Base-by-base conservation (phyloP, 495 filamentous ascomycete species). In the Hypoxylon perforatum region DNA sequence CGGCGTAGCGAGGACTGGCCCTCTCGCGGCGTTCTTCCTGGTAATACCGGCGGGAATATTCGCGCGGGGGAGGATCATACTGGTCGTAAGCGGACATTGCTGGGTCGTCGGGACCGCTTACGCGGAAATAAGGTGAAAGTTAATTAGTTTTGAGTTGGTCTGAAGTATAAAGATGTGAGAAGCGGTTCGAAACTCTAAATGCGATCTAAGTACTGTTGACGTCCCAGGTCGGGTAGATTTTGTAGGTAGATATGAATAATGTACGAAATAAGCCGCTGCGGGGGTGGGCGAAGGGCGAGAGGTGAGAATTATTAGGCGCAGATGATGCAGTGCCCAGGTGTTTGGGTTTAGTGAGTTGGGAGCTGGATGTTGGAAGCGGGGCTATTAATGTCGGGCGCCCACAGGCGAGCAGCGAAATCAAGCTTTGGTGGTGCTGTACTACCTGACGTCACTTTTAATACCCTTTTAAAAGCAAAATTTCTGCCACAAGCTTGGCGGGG, bases 11-110 rank as follows among this genome's bases (percentile, higher is more conserved):
- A 50, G 82, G 78, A 58, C 79, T 79, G 35, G 70, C 71, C 47
- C 78, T 76, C 15, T 80, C 79, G 39, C 74, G 73, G 38, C 78
- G 78, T 49, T 84, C 81, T 38, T 83, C 81, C 56, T 78, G 74
- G 73, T 81, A 76, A 68, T 80, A 74, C 67, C 80, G 79, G 35
- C 75, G 75, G 21, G 76, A 72, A 33, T 73, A 62, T 41, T 84
- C 78, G 63, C 78, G 72, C 25, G 73, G 36, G 4, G 78, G 78
- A 18, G 73, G 59, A 51, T 83, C 81, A 55, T 82, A 82, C 9
- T 71, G 77, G 60, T 82, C 80, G 76, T 84, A 82, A 25, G 76
- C 75, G 35, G 81, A 78, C 81, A 84, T 84, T 28, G 25, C 8
- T 28, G 8, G 30, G 30, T 33, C 30, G 30, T 33, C 11, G 30